Conservation (phyloP, 2,329 filamentous ascomycete genomes). For the Acephala macrosclerotiorum region DNA sequence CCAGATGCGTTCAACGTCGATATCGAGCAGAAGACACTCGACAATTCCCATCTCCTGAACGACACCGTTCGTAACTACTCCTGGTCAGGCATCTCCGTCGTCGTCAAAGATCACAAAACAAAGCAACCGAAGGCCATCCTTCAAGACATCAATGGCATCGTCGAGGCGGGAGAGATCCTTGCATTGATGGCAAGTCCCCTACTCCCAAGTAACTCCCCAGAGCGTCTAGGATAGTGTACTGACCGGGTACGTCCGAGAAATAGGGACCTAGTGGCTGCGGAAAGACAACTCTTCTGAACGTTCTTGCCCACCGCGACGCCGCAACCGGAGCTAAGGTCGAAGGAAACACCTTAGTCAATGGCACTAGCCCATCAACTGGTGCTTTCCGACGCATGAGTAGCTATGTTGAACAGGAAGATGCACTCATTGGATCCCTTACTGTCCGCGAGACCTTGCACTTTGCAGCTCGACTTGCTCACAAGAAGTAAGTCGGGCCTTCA, state of each 20-base stretch:
- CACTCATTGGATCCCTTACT: conserved; percentile 80
- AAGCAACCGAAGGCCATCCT: conserved; percentile 70
- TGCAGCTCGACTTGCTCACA: conserved; percentile 71
- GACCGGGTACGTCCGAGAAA: too few relatives aligned
- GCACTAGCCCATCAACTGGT: conserved; percentile 56
- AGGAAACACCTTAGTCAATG: conserved; percentile 69
- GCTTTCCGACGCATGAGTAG: conserved; percentile 71
- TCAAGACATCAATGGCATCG: conserved; percentile 66
- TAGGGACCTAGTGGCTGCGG: conserved; percentile 72
- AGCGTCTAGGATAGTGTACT: too few relatives aligned
- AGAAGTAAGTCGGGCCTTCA: conserved; percentile 51
- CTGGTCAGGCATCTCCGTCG: conserved; percentile 73
- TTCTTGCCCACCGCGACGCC: conserved; percentile 68
- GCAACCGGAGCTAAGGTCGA: conserved; percentile 61
- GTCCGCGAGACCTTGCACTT: conserved; percentile 83
- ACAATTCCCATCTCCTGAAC: conserved; percentile 61
- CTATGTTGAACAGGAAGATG: conserved; percentile 90
- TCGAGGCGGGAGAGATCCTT: conserved; percentile 74
- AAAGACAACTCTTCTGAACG: conserved; percentile 86
- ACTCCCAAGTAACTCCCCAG: too few relatives aligned
- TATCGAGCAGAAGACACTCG: conserved; percentile 38
- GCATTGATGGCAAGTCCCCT: conserved; percentile 67
- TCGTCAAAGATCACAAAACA: conserved; percentile 74
- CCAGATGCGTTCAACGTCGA: conserved; percentile 32
- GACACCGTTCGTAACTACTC: conserved; percentile 67